These are phyloP conservation scores for Petunia hybrid DNA, from an alignment of 305 asterid genomes.

Conservation along the genomic window DNA sequence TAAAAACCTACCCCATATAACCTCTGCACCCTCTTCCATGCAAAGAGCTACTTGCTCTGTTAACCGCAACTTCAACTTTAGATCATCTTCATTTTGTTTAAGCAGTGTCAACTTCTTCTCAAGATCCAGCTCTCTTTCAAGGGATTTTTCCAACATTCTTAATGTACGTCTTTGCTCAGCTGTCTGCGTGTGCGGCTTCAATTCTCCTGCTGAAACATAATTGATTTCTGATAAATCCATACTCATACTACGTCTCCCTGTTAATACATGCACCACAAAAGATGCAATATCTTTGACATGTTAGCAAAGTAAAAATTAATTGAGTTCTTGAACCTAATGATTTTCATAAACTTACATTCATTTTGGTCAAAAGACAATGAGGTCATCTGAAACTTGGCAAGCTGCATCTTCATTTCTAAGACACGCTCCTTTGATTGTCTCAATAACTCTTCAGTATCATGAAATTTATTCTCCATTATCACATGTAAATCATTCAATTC, in stretches of 20 bases:
- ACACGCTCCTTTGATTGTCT: constrained; percentile 66
- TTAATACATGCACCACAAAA: constrained; percentile 20
- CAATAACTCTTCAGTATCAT: constrained; percentile 59
- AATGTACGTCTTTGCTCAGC: constrained; percentile 62
- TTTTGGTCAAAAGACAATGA: constrained; percentile 64
- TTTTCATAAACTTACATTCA: constrained; percentile 61
- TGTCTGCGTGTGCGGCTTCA: constrained; percentile 55
- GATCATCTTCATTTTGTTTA: constrained; percentile 81
- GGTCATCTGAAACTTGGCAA: constrained; percentile 83
- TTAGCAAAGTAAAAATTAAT: neutral
- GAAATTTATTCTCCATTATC: constrained; percentile 56
- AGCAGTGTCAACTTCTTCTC: constrained; percentile 68
- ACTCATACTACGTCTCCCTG: constrained; percentile 56
- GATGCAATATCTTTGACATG: neutral
- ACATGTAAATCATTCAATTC: constrained; percentile 48
- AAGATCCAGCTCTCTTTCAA: constrained; percentile 73
- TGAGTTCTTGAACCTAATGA: neutral
- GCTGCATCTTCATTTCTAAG: constrained; percentile 72
- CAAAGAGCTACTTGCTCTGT: constrained; percentile 72
- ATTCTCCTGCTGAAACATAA: constrained; percentile 40
- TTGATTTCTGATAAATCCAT: constrained; percentile 51
- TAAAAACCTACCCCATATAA: constrained; percentile 79
- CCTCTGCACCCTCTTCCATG: constrained; percentile 97
- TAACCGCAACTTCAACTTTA: constrained; percentile 61
- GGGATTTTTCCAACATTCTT: constrained; percentile 83